Evolutionary conservation across 108 stramenopile species (phyloP).

Genomic region (Cyclotella cryptica): DNA sequence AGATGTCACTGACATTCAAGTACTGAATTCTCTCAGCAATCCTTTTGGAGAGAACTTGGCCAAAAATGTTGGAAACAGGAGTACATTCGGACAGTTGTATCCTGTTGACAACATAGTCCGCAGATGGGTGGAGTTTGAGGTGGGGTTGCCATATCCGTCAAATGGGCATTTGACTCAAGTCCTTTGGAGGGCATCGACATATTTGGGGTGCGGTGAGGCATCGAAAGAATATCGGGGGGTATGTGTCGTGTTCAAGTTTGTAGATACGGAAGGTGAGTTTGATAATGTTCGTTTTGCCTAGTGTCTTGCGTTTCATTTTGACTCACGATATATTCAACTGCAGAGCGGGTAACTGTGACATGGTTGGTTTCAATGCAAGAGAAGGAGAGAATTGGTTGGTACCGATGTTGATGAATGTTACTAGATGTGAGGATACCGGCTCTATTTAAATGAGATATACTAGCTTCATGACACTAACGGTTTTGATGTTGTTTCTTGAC

Average conservation of each 20-base stretch:
- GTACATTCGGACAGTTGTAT: slow-evolving; percentile 37
- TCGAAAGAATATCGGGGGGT: slow-evolving; percentile 23
- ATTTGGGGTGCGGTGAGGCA: slow-evolving; percentile 24
- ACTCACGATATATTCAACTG: neutral
- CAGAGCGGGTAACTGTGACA: slow-evolving; percentile 40
- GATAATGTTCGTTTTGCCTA: neutral
- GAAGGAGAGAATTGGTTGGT: slow-evolving; percentile 43
- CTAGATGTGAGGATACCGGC: slow-evolving; percentile 16
- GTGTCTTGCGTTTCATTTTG: neutral
- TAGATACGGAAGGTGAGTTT: slow-evolving; percentile 35
- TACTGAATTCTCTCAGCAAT: neutral
- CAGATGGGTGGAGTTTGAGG: slow-evolving; percentile 47
- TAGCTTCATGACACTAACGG: neutral
- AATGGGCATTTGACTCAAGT: slow-evolving; percentile 47
- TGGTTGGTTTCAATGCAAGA: slow-evolving; percentile 30
- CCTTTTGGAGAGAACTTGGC: slow-evolving; percentile 39
- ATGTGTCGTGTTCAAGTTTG: slow-evolving; percentile 37
- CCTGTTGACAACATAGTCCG: slow-evolving; percentile 36
- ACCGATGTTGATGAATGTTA: slow-evolving; percentile 35
- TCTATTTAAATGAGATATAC: neutral
- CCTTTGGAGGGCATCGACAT: slow-evolving; percentile 30
- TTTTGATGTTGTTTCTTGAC: neutral
- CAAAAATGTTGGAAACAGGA: slow-evolving; percentile 29
- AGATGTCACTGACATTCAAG: too few species aligned
- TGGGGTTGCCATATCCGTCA: slow-evolving; percentile 31